These are phyloP conservation scores for Eucalyptus curtisii DNA, from an alignment of 345 rosid genomes.

Conservation along the genomic window DNA sequence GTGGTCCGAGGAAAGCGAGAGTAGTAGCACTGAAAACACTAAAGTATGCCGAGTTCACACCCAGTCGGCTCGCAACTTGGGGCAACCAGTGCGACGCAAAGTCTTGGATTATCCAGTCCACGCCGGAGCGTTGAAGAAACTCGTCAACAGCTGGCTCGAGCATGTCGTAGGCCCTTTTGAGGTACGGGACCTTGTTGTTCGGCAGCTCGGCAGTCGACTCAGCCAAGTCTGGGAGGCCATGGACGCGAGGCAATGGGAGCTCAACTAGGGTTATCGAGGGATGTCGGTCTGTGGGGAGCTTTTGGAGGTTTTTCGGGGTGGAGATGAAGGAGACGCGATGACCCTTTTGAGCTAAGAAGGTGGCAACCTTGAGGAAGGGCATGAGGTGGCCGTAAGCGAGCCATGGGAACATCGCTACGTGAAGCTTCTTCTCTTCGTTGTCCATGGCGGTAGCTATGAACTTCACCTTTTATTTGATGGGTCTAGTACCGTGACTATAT, in stretches of 20 bases:
- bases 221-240: constrained; percentile 10
- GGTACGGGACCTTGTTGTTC: constrained; percentile 1
- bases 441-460: background rate
- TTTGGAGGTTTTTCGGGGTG: background rate
- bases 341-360: background rate
- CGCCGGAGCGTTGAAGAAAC: constrained; percentile 7
- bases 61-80: background rate
- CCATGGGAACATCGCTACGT: background rate
- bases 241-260: constrained; percentile 7
- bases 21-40: constrained; percentile 5
- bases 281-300: background rate
- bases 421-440: background rate
- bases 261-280: constrained; percentile 1
- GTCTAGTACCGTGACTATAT: too few species aligned
- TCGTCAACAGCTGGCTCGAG: constrained; percentile 1
- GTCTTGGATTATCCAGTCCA: constrained; percentile 27
- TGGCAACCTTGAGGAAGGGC: background rate
- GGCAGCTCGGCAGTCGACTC: constrained; percentile 28
- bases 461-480: too few species aligned
- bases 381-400: background rate
- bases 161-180: constrained; percentile 25
- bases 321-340: background rate
- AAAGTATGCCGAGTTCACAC: constrained; percentile 4
- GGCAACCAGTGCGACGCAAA: constrained; percentile 28
- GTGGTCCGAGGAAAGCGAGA: background rate